Evolutionary conservation across 2,329 filamentous ascomycete genomes (phyloP), one percentile per base, ranked within the genome.

Genomic region (Penicillium psychrosexuale): DNA sequence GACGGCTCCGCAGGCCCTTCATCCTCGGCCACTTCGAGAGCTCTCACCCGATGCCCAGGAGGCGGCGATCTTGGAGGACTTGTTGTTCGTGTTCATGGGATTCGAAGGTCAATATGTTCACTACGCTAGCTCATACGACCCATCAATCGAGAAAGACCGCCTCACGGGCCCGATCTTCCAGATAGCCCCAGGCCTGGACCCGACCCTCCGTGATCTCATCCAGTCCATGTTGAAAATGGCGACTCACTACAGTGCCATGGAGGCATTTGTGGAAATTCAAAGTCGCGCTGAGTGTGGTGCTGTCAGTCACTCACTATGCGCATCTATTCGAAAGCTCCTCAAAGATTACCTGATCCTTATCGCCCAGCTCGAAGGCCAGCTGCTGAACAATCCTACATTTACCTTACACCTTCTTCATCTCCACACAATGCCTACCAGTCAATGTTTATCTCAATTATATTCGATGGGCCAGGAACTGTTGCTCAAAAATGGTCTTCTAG

Each of bases 21-120:
- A 90, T 40, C 88, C 89, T 1, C 77, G 78, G 46, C 80, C 87
- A 7, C 78, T 97, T 15, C 78, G 82, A 53, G 84, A 89, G 54
- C 76, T 97, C 56, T 85, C 86, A 0, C 77, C 95, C 28, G 88
- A 95, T 61, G 83, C 84, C 2, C 94, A 99, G 72, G 94, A 99
- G 75, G 84, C 86, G 24, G 89, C 85, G 8, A 88, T 99, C 44
- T 80, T 97, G 40, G 92, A 97, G 64, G 94, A 99, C 66, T 76
- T 99, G 15, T 75, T 97, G 34, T 97, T 93, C 69, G 91, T 96
- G 5, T 95, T 97, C 66, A 97, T 99, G 92, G 94, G 94, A 24
- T 96, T 91, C 61, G 94, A 99, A 74, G 94, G 94, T n/a, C 91
- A 96, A 72, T 97, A 97, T 70, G 89, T 99, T 58, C 89, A 90